phyloP scores from a whole-genome alignment of 2,329 filamentous ascomycete genomes.

The Alternaria dauci region DNA sequence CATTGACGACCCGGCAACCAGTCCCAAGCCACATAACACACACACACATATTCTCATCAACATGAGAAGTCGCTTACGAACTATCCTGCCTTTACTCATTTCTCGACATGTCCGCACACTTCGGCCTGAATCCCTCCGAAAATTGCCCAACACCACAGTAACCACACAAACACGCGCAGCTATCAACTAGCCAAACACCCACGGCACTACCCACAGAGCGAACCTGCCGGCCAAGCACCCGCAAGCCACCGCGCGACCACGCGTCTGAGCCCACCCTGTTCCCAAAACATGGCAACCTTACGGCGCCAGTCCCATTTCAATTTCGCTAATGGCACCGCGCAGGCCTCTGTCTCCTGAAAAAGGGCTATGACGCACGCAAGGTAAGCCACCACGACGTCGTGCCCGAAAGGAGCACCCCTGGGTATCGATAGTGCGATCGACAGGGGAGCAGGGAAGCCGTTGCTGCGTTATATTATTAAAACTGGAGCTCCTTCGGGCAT shows the following conservation, averaged over 20 bases:
- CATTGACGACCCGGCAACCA: constrained; percentile 2
- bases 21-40: neutral
- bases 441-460: constrained; percentile 26
- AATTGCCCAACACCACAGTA: neutral
- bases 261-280: neutral
- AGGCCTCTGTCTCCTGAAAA: neutral
- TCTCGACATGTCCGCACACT: neutral
- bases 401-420: neutral
- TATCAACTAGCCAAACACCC: neutral
- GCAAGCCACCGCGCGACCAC: constrained; percentile 13
- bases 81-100: neutral
- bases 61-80: neutral
- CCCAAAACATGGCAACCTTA: constrained; percentile 2
- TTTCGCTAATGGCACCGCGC: constrained; percentile 2
- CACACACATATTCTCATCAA: constrained; percentile 2
- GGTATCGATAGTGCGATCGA: constrained; percentile 30
- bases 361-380: constrained; percentile 11
- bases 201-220: constrained; percentile 8
- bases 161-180: neutral
- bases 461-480: neutral
- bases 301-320: constrained; percentile 3
- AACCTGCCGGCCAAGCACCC: constrained; percentile 10
- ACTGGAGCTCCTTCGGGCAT: constrained; percentile 7
- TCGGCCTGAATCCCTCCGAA: constrained; percentile 6
- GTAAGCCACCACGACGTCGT: neutral